Conservation (phyloP, 352 stramenopile genomes). For the Phytophthora tubulina region DNA sequence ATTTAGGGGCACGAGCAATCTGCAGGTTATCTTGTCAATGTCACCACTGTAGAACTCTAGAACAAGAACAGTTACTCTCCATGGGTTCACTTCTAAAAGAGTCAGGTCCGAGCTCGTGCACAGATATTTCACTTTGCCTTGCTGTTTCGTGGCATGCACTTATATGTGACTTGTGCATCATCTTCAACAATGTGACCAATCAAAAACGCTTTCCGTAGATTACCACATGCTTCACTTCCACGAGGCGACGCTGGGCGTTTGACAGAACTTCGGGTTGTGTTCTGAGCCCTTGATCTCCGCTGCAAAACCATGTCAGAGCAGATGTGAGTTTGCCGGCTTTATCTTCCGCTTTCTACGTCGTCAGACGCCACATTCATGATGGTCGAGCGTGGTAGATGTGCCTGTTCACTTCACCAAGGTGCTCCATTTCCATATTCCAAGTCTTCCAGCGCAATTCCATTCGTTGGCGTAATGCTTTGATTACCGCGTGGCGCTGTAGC, state of each 20-base stretch:
- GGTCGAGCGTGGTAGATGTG: conserved; percentile 6
- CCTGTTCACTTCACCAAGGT: background rate
- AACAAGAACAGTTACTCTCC: background rate
- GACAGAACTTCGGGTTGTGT: conserved; percentile 11
- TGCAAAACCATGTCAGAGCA: conserved; percentile 6
- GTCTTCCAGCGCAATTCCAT: background rate
- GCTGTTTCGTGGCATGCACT: background rate
- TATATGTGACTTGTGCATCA: conserved; percentile 15
- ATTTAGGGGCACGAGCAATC: too few species aligned
- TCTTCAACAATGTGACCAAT: conserved; percentile 33
- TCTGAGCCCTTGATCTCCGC: background rate
- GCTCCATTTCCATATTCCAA: conserved; percentile 35
- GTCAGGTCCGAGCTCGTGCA: background rate
- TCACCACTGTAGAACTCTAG: background rate
- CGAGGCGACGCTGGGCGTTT: conserved; percentile 25
- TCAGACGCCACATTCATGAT: background rate
- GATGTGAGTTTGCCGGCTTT: conserved; percentile 20
- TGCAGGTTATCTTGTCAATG: too few species aligned
- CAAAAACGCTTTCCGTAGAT: conserved; percentile 24
- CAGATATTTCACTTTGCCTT: background rate
- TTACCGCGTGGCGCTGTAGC: conserved; percentile 28
- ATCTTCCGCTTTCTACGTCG: conserved; percentile 20
- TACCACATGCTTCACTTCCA: conserved; percentile 13
- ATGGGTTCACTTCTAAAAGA: conserved; percentile 6
- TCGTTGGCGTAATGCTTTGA: conserved; percentile 1